Conservation (phyloP, 2,329 filamentous ascomycete species). For the Cadophora luteo-olivacea region DNA sequence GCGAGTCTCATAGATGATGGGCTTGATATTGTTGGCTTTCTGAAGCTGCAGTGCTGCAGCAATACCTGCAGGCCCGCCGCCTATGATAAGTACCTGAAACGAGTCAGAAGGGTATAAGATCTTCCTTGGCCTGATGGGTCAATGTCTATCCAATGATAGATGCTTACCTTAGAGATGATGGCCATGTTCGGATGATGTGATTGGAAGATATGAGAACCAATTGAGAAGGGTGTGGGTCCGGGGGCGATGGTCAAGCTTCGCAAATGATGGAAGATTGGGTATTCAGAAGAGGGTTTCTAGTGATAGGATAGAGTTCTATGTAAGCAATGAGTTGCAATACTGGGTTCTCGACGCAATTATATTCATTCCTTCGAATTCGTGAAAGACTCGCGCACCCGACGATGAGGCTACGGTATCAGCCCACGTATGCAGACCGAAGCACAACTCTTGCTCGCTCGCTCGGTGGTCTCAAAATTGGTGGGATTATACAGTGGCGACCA, state of each 20-base stretch:
- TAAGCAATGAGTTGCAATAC: neutral
- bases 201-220: neutral
- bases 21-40: slow-evolving; percentile 30
- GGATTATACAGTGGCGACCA: no score
- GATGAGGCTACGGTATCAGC: neutral
- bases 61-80: slow-evolving; percentile 31
- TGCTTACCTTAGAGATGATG: neutral
- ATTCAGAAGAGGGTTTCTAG: no score
- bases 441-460: neutral
- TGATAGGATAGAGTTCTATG: no score
- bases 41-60: slow-evolving; percentile 29
- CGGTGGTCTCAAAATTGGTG: neutral
- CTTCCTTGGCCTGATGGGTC: neutral
- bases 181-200: neutral
- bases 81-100: slow-evolving; percentile 32
- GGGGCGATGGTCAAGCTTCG: neutral
- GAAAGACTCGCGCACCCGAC: neutral
- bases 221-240: neutral
- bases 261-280: neutral
- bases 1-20: slow-evolving; percentile 43
- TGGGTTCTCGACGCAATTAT: neutral
- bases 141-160: no score
- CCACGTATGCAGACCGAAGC: neutral
- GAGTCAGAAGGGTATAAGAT: neutral
- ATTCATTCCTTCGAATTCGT: neutral